Conservation (phyloP, 106 monocot species). For the Allium cepa region DNA sequence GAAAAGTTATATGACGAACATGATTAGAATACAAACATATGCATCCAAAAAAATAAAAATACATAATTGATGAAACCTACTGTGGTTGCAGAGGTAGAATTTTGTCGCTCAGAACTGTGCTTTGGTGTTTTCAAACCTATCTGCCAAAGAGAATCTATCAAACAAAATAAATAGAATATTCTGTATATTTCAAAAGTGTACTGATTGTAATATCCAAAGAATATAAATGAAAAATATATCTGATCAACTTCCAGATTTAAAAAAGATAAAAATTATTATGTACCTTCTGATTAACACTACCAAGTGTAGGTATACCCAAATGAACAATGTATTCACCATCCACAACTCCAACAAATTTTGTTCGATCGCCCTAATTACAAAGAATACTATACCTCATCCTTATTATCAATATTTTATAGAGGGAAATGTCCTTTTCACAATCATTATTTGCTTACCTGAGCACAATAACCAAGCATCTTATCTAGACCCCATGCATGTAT, state of each 20-base stretch:
- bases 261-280: neutral
- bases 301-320: constrained; percentile 49
- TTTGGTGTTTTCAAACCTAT: constrained; percentile 12
- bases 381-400: neutral
- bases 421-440: too few relatives aligned
- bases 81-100: constrained; percentile 1
- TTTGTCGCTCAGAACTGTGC: constrained; percentile 8
- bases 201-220: neutral
- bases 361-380: constrained; percentile 44
- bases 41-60: neutral
- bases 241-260: neutral
- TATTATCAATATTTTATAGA: too few relatives aligned
- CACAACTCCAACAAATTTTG: constrained; percentile 51
- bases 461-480: constrained; percentile 80
- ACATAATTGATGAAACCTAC: constrained; percentile 9
- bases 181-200: neutral
- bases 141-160: constrained; percentile 17
- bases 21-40: too few relatives aligned
- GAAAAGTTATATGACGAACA: neutral
- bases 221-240: neutral
- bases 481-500: constrained; percentile 94
- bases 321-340: constrained; percentile 67
- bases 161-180: neutral
- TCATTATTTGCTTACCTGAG: constrained; percentile 36
- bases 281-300: constrained; percentile 36